Evolutionary conservation across 805 yeast genomes (phyloP).

Genomic region (Metschnikowia orientalis): DNA sequence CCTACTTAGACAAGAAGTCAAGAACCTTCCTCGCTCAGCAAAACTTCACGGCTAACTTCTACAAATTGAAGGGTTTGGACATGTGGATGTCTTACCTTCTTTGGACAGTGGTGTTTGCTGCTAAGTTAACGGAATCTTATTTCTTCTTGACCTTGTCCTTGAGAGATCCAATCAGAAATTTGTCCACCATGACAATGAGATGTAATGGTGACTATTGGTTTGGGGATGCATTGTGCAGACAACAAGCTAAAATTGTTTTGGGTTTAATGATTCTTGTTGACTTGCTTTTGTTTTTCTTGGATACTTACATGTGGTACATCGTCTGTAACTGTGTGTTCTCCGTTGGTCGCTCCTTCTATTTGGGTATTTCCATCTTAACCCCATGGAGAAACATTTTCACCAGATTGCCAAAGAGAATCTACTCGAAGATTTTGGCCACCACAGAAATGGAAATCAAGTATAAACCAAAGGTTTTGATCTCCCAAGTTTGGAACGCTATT

Average conservation of each 20-base stretch:
- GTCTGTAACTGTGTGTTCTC: slow-evolving; percentile 92
- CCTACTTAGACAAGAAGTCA: slow-evolving; percentile 80
- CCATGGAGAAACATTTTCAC: slow-evolving; percentile 99
- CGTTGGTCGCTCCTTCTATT: slow-evolving; percentile 94
- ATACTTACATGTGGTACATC: slow-evolving; percentile 99
- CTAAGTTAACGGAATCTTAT: slow-evolving; percentile 79
- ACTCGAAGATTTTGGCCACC: slow-evolving; percentile 95
- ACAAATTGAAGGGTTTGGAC: slow-evolving; percentile 77
- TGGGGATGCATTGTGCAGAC: slow-evolving; percentile 66
- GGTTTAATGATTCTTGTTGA: slow-evolving; percentile 93
- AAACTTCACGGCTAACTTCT: slow-evolving; percentile 90
- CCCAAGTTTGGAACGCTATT: slow-evolving; percentile 99
- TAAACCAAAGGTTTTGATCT: slow-evolving; percentile 95
- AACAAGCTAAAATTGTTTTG: slow-evolving; percentile 83
- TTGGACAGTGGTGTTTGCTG: slow-evolving; percentile 86
- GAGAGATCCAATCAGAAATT: slow-evolving; percentile 87
- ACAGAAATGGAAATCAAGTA: slow-evolving; percentile 99
- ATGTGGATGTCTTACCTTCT: slow-evolving; percentile 94
- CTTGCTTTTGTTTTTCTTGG: slow-evolving; percentile 92
- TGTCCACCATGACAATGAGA: slow-evolving; percentile 83
- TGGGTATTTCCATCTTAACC: slow-evolving; percentile 97
- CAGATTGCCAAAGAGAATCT: slow-evolving; percentile 97
- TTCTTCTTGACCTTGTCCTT: slow-evolving; percentile 70
- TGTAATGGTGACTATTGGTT: slow-evolving; percentile 96
- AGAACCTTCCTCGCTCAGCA: slow-evolving; percentile 91